A percentile compares a stretch with the other conserved stretches of the same genome.
Evolutionary conservation across 169 alveolate species (phyloP).

Genomic region (Toxoplasma gondii): DNA sequence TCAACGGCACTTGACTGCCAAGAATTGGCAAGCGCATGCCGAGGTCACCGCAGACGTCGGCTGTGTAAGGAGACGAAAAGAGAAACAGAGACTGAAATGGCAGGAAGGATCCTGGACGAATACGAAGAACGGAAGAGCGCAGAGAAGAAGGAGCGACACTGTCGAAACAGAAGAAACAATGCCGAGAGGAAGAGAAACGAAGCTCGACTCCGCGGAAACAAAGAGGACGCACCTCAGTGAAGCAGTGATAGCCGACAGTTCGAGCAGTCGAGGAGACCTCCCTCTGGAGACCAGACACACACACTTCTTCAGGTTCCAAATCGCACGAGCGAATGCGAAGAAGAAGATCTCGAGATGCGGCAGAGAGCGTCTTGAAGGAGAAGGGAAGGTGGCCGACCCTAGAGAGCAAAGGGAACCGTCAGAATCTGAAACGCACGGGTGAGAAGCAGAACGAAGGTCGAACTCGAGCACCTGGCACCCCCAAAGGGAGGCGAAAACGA

Average conservation of each 20-base stretch:
- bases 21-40: no score
- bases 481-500: no score
- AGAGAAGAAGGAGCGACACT: neutral
- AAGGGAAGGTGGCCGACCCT: constrained; percentile 26
- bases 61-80: no score
- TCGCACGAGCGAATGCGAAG: constrained; percentile 7
- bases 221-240: constrained; percentile 16
- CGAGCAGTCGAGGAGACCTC: constrained; percentile 19
- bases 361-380: neutral
- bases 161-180: no score
- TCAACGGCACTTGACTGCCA: no score
- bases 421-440: neutral
- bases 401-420: neutral
- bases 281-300: neutral
- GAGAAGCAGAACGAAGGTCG: no score
- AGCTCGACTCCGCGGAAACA: neutral
- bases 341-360: constrained; percentile 10
- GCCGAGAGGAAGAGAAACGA: neutral
- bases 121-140: neutral
- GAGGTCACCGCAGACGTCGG: no score
- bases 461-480: no score
- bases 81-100: neutral
- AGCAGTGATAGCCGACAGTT: constrained; percentile 32
- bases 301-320: neutral
- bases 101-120: neutral